Evolutionary conservation across 345 rosid genomes (phyloP), one percentile per base, ranked within the genome.

Genomic region (Carallia pectinifolia): DNA sequence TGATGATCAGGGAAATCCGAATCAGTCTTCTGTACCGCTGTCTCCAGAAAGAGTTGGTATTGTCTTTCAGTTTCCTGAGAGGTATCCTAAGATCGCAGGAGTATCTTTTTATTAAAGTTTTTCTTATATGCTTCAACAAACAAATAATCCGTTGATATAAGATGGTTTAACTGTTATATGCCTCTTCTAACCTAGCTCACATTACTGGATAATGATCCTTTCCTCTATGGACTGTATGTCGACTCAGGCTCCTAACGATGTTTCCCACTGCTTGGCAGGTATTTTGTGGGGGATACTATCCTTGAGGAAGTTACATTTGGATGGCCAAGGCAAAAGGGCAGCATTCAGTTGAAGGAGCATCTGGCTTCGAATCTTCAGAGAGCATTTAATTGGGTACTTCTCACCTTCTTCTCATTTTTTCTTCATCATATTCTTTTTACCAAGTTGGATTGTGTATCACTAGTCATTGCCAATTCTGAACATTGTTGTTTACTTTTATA

Each of bases 31-130:
- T 8, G 75, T 87, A 63, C 72, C 70, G 12, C 76, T 94, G n/a
- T 53, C 79, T 64, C 81, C 95, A 4, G 90, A 87, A 75, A 94
- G 83, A 66, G 97, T 94, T 59, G 97, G 96, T 55, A 94, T 94
- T 58, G 91, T 94, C 71, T 94, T 91, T 76, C 98, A 94, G 74
- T 91, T 93, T 77, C 98, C 98, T 0, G 98, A 94, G 87, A 90
- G 97, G 96, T 94, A 82, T 27, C 23, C 37, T 4, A 68, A 52
- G 10, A 34, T 53, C 36, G 15, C 56, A 31, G 39, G 40, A 48
- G 18, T 44, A 44, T 4, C 4, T 44, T 12, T 12, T 12, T 0
- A 12, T 12, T 12, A 44, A 44, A 44, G 2, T 44, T 44, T 44
- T 44, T 3, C 50, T 3, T 0, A 44, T 12, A 10, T 44, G 17